A percentile compares a stretch with the other conserved stretches of the same genome.
These are phyloP conservation scores for Spinacia oleracea DNA, from an alignment of 179 eudicot species.

Conservation along the genomic window DNA sequence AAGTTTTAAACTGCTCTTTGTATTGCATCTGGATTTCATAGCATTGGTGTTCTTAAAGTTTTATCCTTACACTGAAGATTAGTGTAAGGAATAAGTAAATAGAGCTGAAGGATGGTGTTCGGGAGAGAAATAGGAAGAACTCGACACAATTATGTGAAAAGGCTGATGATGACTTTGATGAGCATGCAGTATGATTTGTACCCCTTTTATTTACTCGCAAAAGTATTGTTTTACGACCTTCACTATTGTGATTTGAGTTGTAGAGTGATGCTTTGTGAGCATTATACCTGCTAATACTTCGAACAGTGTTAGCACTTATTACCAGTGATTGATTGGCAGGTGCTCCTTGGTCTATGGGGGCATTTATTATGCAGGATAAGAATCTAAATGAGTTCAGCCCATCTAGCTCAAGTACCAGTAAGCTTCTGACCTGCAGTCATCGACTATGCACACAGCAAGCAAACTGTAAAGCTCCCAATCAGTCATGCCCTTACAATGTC, in stretches of 20 bases:
- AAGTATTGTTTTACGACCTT: not conserved
- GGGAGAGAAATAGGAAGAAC: not conserved
- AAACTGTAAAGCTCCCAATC: slow-evolving; percentile 59
- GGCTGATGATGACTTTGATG: not conserved
- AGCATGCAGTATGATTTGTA: not conserved
- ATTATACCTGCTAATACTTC: slow-evolving; percentile 27
- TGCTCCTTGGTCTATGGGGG: slow-evolving; percentile 99
- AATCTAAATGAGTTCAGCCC: slow-evolving; percentile 78
- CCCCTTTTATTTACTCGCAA: not conserved
- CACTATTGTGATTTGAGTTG: not conserved
- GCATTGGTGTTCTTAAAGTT: not conserved
- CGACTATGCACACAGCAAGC: slow-evolving; percentile 63
- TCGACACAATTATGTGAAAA: not conserved
- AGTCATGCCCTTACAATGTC: slow-evolving; percentile 70
- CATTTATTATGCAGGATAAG: slow-evolving; percentile 99
- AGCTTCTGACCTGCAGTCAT: slow-evolving; percentile 66
- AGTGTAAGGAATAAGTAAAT: not conserved
- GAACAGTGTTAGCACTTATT: slow-evolving; percentile 83
- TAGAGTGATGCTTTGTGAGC: slow-evolving; percentile 11
- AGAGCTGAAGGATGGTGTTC: slow-evolving; percentile 1
- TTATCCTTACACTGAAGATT: not conserved
- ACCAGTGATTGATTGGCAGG: slow-evolving; percentile 99
- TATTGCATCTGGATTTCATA: not conserved
- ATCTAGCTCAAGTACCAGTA: slow-evolving; percentile 73
- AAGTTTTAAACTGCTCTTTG: not conserved